Evolutionary conservation across 1,284 basidiomycete species (phyloP), one percentile per base, ranked within the genome.

Genomic region (Malassezia japonica): DNA sequence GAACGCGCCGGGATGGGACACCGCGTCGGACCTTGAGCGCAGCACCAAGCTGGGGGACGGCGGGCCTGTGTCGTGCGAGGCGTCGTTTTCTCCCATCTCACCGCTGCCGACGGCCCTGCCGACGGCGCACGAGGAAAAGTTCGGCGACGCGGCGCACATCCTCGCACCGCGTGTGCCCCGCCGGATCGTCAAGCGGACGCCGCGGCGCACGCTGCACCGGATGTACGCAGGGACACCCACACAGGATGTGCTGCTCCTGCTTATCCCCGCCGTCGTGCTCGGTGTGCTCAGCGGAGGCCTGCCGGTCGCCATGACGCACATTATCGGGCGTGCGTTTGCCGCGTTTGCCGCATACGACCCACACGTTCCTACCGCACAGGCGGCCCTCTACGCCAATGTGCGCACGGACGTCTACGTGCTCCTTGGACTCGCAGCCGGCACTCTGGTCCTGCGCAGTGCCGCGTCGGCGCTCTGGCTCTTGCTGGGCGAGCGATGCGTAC

Each of bases 271-370:
- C 3, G 61, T 85, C 46, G 16, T 81, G 36, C 78, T 82, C 23
- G 85, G 87, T 4, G 53, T 87, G 33, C 74, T 81, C 35, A 79
- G 83, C 0, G 86, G 88, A 36, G 80, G 83, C 31, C 78, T 95
- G 31, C 87, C 86, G 0, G 87, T 92, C 1, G 86, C 86, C 77
- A 95, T 96, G 89, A 91, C 92, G 6, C 79, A 82, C 46, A 81
- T 92, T 58, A 78, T 96, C 58, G 91, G 92, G 25, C 79, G 85
- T 46, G 82, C 83, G 5, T 94, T 96, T 76, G 80, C 86, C 62
- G 79, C 83, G 0, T 90, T 94, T 63, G 76, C 81, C 2, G 58
- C 65, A 4, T 82, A 76, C 77, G 75, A 69, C 45, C 75, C 68
- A 55, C 75, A 75, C 39, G 75, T 75, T 52, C 78, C 78, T 16